Evolutionary conservation across 805 yeast genomes (phyloP).

Genomic region (Tetrapisispora iriomotensis): DNA sequence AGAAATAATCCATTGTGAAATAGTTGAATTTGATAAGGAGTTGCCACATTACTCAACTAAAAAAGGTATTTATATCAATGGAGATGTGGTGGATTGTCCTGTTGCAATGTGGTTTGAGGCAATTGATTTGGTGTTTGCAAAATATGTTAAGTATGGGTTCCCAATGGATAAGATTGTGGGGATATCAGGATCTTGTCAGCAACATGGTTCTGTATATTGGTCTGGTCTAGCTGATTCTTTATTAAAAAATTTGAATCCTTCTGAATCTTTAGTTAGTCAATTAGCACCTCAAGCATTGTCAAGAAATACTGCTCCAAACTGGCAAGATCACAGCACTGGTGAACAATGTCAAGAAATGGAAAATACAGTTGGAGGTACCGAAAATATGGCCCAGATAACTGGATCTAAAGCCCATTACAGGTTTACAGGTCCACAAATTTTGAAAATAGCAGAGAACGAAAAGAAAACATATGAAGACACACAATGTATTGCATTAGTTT

Average conservation of each 20-base stretch:
- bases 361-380: constrained; percentile 47
- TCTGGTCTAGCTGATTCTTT: constrained; percentile 36
- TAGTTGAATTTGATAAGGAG: constrained; percentile 65
- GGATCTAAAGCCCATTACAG: constrained; percentile 86
- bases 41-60: constrained; percentile 50
- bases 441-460: constrained; percentile 50
- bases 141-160: constrained; percentile 42
- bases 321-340: constrained; percentile 91
- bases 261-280: constrained; percentile 35
- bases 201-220: constrained; percentile 88
- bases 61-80: constrained; percentile 61
- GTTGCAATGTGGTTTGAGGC: constrained; percentile 90
- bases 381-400: constrained; percentile 50
- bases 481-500: constrained; percentile 57
- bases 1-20: constrained; percentile 43
- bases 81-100: constrained; percentile 59
- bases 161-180: constrained; percentile 53
- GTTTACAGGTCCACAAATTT: constrained; percentile 86
- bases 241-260: constrained; percentile 30
- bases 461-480: constrained; percentile 49
- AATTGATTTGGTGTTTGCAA: constrained; percentile 49
- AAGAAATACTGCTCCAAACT: constrained; percentile 65
- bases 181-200: constrained; percentile 82
- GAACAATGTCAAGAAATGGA: constrained; percentile 57
- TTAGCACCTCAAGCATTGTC: constrained; percentile 47